phyloP scores from a whole-genome alignment of 306 rosid species.

The Cicer chorassanicum region DNA sequence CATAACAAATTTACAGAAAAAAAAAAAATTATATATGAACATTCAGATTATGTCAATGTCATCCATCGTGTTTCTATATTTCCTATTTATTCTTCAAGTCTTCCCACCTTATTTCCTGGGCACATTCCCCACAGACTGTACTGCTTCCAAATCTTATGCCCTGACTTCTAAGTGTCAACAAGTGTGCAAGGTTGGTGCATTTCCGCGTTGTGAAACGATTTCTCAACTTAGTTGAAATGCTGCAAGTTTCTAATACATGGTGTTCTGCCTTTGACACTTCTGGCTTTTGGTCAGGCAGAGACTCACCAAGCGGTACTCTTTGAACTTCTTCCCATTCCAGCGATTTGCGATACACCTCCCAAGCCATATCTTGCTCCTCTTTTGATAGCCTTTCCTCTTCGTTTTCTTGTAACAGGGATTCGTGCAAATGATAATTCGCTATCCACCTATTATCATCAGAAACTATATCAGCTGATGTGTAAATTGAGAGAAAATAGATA shows the following conservation, averaged over 20 bases:
- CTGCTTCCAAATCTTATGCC: slow-evolving; percentile 74
- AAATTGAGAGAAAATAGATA: slow-evolving; percentile 32
- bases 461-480: slow-evolving; percentile 29
- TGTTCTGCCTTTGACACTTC: slow-evolving; percentile 36
- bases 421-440: slow-evolving; percentile 85
- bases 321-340: slow-evolving; percentile 94
- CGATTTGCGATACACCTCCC: slow-evolving; percentile 82
- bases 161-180: slow-evolving; percentile 91
- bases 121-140: slow-evolving; percentile 95
- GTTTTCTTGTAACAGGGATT: slow-evolving; percentile 86
- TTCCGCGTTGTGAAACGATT: slow-evolving; percentile 57
- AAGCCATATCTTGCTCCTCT: slow-evolving; percentile 98
- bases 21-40: slow-evolving; percentile 21
- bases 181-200: slow-evolving; percentile 85
- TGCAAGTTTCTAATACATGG: slow-evolving; percentile 42
- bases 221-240: slow-evolving; percentile 47
- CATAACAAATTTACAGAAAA: slow-evolving; percentile 30
- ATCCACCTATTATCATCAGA: slow-evolving; percentile 72
- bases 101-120: slow-evolving; percentile 87
- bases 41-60: slow-evolving; percentile 41
- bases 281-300: slow-evolving; percentile 55
- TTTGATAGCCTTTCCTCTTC: slow-evolving; percentile 93
- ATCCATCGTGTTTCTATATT: slow-evolving; percentile 46
- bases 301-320: slow-evolving; percentile 62
- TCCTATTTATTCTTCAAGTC: slow-evolving; percentile 57